Percentiles rank a stretch among this genome's conserved stretches.
Evolutionary conservation across 2,329 filamentous ascomycete genomes (phyloP).

Genomic region (Cladosporium austrohemisphaericum): DNA sequence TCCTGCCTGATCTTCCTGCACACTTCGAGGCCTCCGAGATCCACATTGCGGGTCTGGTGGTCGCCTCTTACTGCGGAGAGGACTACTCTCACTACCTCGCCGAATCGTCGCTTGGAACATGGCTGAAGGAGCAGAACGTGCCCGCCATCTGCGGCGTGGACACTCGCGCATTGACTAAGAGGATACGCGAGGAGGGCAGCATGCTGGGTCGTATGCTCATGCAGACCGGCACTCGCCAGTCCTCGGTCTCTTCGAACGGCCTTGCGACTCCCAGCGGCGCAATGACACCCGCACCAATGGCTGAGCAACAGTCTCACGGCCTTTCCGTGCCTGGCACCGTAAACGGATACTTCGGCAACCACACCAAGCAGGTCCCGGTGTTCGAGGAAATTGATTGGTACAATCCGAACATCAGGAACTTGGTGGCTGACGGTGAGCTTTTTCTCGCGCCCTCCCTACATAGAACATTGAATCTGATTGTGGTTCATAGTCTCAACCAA

Average conservation of each 20-base stretch:
- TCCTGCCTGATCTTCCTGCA: conserved; percentile 80
- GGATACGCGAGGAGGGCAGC: conserved; percentile 87
- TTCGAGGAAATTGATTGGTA: conserved; percentile 86
- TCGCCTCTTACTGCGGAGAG: conserved; percentile 88
- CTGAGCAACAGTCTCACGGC: conserved; percentile 31
- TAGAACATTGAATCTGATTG: conserved; percentile 14
- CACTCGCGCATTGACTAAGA: conserved; percentile 89
- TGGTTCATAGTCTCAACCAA: conserved; percentile 73
- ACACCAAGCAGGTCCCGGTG: conserved; percentile 31
- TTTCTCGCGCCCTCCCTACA: conserved; percentile 16
- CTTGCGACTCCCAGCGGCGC: conserved; percentile 24
- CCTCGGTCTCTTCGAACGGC: conserved; percentile 37
- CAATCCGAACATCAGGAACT: conserved; percentile 87
- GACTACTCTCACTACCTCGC: conserved; percentile 94
- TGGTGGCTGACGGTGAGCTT: conserved; percentile 84
- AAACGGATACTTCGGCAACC: conserved; percentile 29
- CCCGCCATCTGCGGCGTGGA: conserved; percentile 95
- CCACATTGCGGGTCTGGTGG: conserved; percentile 87
- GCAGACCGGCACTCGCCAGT: conserved; percentile 51
- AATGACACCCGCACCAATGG: conserved; percentile 27
- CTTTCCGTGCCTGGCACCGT: conserved; percentile 32
- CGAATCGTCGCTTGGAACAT: conserved; percentile 81
- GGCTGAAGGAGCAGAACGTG: conserved; percentile 93
- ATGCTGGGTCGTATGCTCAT: conserved; percentile 90
- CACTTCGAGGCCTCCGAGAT: conserved; percentile 92